These are phyloP conservation scores for Boletus pseudo-olivaceus DNA, from an alignment of 768 basidiomycete genomes.

Conservation along the genomic window DNA sequence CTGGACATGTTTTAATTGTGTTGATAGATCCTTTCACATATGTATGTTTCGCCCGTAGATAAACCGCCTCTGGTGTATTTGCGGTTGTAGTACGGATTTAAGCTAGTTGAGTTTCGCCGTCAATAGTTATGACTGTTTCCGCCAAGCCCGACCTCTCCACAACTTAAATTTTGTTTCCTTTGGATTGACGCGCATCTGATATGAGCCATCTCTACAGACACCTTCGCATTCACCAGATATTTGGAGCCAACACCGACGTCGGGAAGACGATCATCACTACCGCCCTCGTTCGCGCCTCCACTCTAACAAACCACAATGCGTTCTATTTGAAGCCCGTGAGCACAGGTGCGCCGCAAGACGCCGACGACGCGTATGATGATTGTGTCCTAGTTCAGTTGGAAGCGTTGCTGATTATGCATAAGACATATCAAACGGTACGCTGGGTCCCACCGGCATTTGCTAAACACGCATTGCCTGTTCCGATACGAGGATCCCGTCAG, in stretches of 20 bases:
- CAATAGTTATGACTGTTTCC: background rate
- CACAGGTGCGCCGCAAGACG: conserved; percentile 75
- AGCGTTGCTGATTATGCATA: background rate
- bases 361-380: conserved; percentile 75
- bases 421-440: conserved; percentile 68
- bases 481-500: conserved; percentile 88
- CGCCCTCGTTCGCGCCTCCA: conserved; percentile 79
- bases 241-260: conserved; percentile 95
- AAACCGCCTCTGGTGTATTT: background rate
- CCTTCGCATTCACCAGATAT: conserved; percentile 84
- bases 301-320: conserved; percentile 45
- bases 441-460: conserved; percentile 35
- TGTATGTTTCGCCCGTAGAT: conserved; percentile 2
- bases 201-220: conserved; percentile 87
- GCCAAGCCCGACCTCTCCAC: background rate
- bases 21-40: conserved; percentile 9
- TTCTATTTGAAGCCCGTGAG: conserved; percentile 90
- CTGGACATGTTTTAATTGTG: conserved; percentile 27
- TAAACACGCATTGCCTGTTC: conserved; percentile 71
- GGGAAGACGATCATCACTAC: conserved; percentile 92
- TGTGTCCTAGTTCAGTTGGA: background rate
- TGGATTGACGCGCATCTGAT: background rate
- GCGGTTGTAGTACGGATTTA: conserved; percentile 22
- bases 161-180: background rate
- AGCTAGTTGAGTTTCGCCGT: background rate